phyloP scores from a whole-genome alignment of 768 basidiomycete genomes.

The Sporobolomyces pararoseus region DNA sequence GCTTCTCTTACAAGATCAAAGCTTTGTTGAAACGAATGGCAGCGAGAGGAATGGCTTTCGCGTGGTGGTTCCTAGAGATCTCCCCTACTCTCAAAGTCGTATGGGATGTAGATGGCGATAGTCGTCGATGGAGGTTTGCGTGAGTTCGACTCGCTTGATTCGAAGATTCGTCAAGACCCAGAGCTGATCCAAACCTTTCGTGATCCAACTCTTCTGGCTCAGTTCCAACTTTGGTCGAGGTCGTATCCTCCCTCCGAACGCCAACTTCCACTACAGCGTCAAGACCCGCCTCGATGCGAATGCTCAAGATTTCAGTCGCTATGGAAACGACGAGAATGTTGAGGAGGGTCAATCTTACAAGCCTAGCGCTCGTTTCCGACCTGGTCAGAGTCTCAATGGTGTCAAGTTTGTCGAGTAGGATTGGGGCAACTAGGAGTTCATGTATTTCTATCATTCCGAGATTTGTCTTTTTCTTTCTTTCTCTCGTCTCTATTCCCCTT shows the following conservation, averaged over 20 bases:
- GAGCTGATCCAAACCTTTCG: too few species aligned
- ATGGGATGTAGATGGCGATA: conserved; percentile 24
- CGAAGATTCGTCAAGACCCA: too few species aligned
- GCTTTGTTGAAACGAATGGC: not conserved
- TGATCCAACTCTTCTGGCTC: too few species aligned
- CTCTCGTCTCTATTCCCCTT: not conserved
- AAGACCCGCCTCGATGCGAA: conserved; percentile 5
- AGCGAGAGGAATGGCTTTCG: not conserved
- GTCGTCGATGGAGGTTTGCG: not conserved
- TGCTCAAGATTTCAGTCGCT: not conserved
- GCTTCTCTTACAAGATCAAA: not conserved
- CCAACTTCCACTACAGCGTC: conserved; percentile 32
- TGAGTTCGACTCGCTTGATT: conserved; percentile 1
- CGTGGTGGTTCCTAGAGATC: conserved; percentile 28
- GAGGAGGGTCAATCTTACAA: conserved; percentile 13
- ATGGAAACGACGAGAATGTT: conserved; percentile 35
- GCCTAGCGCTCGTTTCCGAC: not conserved
- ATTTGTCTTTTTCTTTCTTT: not conserved
- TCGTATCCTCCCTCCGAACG: conserved; percentile 4
- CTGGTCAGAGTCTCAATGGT: not conserved
- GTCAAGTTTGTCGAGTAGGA: conserved; percentile 24
- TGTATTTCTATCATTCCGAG: too few species aligned
- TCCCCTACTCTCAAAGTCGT: conserved; percentile 23
- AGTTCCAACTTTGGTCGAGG: conserved; percentile 33
- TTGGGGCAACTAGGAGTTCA: not conserved